These are phyloP conservation scores for Lichtheimia hyalospora DNA, from an alignment of 371 early-diverging fungal species.

Conservation along the genomic window DNA sequence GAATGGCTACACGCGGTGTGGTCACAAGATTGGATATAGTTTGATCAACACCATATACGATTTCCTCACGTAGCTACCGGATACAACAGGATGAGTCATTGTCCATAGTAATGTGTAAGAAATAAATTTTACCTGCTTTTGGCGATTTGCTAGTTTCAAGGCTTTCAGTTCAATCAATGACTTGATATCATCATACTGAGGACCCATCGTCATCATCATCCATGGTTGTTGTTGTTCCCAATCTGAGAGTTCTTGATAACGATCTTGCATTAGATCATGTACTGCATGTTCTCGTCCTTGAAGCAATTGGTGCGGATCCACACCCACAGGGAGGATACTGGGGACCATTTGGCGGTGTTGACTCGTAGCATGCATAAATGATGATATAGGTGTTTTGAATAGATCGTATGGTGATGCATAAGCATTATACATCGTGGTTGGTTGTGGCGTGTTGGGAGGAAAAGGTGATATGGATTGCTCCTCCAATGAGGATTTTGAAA, in stretches of 20 bases:
- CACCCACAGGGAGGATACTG: slow-evolving; percentile 72
- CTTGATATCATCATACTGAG: slow-evolving; percentile 27
- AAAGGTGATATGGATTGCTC: background rate
- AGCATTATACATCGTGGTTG: slow-evolving; percentile 15
- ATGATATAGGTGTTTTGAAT: slow-evolving; percentile 47
- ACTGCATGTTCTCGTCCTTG: slow-evolving; percentile 70
- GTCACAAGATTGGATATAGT: slow-evolving; percentile 76
- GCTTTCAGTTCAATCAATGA: slow-evolving; percentile 81
- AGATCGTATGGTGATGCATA: slow-evolving; percentile 55
- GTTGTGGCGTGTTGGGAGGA: background rate
- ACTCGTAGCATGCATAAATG: slow-evolving; percentile 58
- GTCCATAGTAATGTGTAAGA: no score
- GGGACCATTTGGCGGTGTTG: slow-evolving; percentile 74
- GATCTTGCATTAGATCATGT: slow-evolving; percentile 56
- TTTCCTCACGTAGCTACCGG: slow-evolving; percentile 72
- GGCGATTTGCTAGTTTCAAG: slow-evolving; percentile 69
- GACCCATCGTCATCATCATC: background rate
- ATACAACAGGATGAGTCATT: background rate
- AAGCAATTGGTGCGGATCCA: slow-evolving; percentile 71
- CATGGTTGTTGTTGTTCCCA: background rate
- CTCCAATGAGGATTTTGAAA: no score
- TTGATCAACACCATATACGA: slow-evolving; percentile 66
- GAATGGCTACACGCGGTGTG: slow-evolving; percentile 73
- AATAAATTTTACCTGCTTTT: slow-evolving; percentile 52
- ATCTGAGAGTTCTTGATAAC: slow-evolving; percentile 67